Conservation (phyloP, 805 yeast species). For the Barnettozyma pratensis region DNA sequence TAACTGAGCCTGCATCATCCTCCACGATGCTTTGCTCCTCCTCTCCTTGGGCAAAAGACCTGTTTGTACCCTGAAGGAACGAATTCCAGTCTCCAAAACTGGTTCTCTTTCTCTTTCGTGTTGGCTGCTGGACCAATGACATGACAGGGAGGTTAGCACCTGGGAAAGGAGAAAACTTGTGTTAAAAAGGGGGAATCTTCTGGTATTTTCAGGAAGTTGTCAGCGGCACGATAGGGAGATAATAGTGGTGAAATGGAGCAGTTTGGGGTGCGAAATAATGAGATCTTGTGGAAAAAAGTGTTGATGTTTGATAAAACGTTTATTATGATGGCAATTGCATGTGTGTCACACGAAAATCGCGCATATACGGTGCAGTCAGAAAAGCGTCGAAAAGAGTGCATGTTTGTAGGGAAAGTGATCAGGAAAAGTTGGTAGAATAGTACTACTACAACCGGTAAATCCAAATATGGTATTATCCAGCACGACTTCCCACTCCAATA, state of each 20-base stretch:
- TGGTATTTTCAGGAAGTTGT: background rate
- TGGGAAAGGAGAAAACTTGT: background rate
- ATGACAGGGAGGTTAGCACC: constrained; percentile 1
- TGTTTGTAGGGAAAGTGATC: background rate
- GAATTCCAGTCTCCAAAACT: constrained; percentile 25
- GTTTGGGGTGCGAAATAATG: background rate
- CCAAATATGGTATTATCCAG: background rate
- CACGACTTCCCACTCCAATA: background rate
- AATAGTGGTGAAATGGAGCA: background rate
- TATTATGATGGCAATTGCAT: background rate
- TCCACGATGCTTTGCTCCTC: constrained; percentile 11
- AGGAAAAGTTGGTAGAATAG: background rate
- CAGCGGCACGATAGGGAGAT: background rate
- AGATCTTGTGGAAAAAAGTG: background rate
- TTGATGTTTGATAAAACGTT: background rate
- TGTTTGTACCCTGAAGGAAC: constrained; percentile 16
- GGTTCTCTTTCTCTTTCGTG: constrained; percentile 36
- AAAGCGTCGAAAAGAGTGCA: background rate
- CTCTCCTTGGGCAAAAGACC: constrained; percentile 7
- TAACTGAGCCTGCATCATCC: constrained; percentile 25
- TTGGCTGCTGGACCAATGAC: constrained; percentile 24
- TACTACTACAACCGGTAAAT: background rate
- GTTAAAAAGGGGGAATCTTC: background rate
- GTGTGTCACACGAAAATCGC: background rate
- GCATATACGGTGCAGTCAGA: background rate